phyloP scores from a whole-genome alignment of 441 rosid genomes.

The Omphalea diandra region DNA sequence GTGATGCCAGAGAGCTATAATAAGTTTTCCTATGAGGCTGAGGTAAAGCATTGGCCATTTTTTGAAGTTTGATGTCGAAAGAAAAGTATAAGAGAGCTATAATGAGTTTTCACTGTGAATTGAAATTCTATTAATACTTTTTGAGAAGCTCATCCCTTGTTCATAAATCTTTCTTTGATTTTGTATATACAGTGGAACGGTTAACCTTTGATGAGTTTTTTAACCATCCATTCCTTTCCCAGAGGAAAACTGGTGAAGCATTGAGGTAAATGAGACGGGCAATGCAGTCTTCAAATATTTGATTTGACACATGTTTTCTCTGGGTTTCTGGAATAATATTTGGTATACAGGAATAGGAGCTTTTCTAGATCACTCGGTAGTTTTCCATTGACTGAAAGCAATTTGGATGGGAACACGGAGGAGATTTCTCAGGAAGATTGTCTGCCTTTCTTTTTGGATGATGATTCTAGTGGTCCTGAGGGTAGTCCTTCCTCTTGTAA shows the following conservation, averaged over 20 bases:
- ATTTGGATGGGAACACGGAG: conserved; percentile 48
- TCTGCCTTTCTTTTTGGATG: conserved; percentile 83
- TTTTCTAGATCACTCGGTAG: conserved; percentile 41
- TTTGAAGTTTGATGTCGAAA: neutral
- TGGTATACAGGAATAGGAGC: conserved; percentile 47
- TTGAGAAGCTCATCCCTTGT: neutral
- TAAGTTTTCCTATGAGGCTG: too few species aligned
- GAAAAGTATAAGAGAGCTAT: neutral
- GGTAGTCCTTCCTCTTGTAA: conserved; percentile 67
- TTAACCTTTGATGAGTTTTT: conserved; percentile 80
- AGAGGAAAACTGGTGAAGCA: conserved; percentile 39
- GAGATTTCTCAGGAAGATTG: conserved; percentile 78
- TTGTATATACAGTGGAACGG: conserved; percentile 59
- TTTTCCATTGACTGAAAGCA: conserved; percentile 49
- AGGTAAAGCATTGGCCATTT: neutral
- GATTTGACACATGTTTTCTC: conserved; percentile 11
- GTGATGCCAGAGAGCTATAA: too few species aligned
- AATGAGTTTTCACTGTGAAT: neutral
- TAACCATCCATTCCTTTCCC: conserved; percentile 64
- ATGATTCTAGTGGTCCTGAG: conserved; percentile 72
- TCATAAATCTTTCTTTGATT: conserved; percentile 7
- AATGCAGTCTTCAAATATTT: conserved; percentile 11
- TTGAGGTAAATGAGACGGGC: conserved; percentile 46
- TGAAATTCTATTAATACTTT: neutral
- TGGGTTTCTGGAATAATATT: conserved; percentile 25